Percentiles rank a stretch among this genome's conserved stretches.
These are phyloP conservation scores for Globisporangium recalcitrans DNA, from an alignment of 352 stramenopile genomes.

Conservation along the genomic window DNA sequence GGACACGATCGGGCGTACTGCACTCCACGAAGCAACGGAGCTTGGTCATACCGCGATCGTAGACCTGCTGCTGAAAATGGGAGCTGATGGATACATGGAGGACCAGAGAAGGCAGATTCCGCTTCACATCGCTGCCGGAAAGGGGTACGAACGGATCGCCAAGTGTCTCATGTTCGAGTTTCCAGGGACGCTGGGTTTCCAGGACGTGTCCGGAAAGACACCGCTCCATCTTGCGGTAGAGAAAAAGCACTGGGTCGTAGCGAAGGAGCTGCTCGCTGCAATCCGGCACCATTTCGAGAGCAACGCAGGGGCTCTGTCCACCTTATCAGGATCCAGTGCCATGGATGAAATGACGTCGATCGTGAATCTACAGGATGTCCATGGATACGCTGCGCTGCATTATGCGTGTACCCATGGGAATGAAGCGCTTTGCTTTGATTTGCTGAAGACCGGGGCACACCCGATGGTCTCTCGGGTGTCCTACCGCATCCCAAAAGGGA, in stretches of 20 bases:
- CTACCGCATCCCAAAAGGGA: constrained; percentile 17
- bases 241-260: constrained; percentile 28
- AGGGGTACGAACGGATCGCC: constrained; percentile 43
- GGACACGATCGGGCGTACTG: constrained; percentile 31
- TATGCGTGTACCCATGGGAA: constrained; percentile 42
- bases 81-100: constrained; percentile 43
- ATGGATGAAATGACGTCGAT: not conserved
- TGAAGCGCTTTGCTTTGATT: constrained; percentile 22
- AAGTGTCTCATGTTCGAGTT: constrained; percentile 44
- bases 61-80: constrained; percentile 54
- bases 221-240: constrained; percentile 46
- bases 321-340: not conserved
- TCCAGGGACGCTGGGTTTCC: constrained; percentile 24
- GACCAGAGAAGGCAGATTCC: constrained; percentile 41
- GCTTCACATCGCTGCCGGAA: constrained; percentile 42
- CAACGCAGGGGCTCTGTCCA: constrained; percentile 2
- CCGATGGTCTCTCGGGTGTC: constrained; percentile 21
- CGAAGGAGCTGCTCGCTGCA: constrained; percentile 24
- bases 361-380: constrained; percentile 31
- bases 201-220: constrained; percentile 40
- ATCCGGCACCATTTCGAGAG: constrained; percentile 7
- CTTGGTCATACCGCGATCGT: constrained; percentile 53
- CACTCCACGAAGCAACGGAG: constrained; percentile 55
- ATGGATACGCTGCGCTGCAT: constrained; percentile 53
- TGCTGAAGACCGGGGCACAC: constrained; percentile 29